Percentiles rank a stretch among this genome's conserved stretches.
Evolutionary conservation across 2,329 filamentous ascomycete species (phyloP).

Genomic region (Chaetomiaceae sp.): DNA sequence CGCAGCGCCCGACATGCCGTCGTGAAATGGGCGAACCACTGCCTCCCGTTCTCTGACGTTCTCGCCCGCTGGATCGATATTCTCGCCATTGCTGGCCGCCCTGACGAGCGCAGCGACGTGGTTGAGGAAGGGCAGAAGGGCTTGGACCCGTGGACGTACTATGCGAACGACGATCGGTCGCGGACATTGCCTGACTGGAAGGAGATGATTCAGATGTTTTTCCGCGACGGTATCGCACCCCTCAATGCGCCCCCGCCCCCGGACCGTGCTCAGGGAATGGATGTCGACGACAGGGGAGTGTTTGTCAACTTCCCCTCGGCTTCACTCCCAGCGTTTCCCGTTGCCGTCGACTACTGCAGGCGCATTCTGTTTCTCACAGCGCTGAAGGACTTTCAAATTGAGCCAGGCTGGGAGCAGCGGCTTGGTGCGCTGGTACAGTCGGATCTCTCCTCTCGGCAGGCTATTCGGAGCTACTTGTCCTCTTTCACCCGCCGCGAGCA

Average conservation of each 20-base stretch:
- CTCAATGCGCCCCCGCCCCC: slow-evolving; percentile 15
- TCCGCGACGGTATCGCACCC: slow-evolving; percentile 32
- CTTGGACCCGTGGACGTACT: slow-evolving; percentile 60
- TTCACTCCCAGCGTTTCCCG: slow-evolving; percentile 52
- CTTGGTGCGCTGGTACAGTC: slow-evolving; percentile 67
- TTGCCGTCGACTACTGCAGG: slow-evolving; percentile 63
- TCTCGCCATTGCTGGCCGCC: slow-evolving; percentile 63
- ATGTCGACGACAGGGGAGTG: slow-evolving; percentile 32
- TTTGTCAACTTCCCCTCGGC: slow-evolving; percentile 44
- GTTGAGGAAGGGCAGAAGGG: slow-evolving; percentile 86
- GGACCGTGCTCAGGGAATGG: slow-evolving; percentile 31
- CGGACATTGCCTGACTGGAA: slow-evolving; percentile 45
- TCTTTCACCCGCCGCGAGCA: slow-evolving; percentile 30
- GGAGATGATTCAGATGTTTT: slow-evolving; percentile 45
- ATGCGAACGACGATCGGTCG: slow-evolving; percentile 38
- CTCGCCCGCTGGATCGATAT: slow-evolving; percentile 84
- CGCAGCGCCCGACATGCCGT: slow-evolving; percentile 74
- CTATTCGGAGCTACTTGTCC: slow-evolving; percentile 49
- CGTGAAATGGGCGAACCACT: slow-evolving; percentile 85
- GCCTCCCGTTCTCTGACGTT: slow-evolving; percentile 71
- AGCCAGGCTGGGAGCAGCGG: slow-evolving; percentile 79
- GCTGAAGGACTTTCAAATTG: slow-evolving; percentile 48
- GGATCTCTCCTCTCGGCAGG: slow-evolving; percentile 57
- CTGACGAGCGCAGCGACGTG: slow-evolving; percentile 70
- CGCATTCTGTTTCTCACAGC: slow-evolving; percentile 47